Percentiles rank a stretch among this genome's conserved stretches.
Conservation (phyloP, 1,284 basidiomycete genomes). For the Phenoliferia sp. region DNA sequence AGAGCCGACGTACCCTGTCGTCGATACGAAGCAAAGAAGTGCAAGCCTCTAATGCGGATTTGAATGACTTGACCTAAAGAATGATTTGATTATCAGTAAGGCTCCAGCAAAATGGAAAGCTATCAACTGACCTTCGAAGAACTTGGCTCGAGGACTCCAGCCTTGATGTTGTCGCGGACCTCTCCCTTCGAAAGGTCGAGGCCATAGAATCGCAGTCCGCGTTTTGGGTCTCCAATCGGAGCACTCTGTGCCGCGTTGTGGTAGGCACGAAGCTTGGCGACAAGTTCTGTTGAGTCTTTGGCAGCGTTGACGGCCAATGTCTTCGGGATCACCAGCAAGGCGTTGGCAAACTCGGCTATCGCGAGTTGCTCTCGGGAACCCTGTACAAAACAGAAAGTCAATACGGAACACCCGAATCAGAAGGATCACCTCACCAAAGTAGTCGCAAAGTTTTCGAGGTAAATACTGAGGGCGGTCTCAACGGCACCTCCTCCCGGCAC, state of each 20-base stretch:
- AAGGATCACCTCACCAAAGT: slow-evolving; percentile 62
- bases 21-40: slow-evolving; percentile 93
- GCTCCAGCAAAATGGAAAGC: slow-evolving; percentile 36
- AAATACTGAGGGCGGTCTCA: slow-evolving; percentile 93
- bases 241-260: slow-evolving; percentile 91
- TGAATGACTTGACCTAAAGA: slow-evolving; percentile 68
- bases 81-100: background rate
- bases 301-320: slow-evolving; percentile 96
- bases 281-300: slow-evolving; percentile 95
- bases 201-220: slow-evolving; percentile 87
- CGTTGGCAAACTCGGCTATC: slow-evolving; percentile 94
- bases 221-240: slow-evolving; percentile 86
- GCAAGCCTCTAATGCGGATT: slow-evolving; percentile 94
- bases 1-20: slow-evolving; percentile 42
- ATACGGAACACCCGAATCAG: background rate
- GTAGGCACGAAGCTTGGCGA: slow-evolving; percentile 93
- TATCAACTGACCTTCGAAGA: slow-evolving; percentile 87
- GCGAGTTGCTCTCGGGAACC: slow-evolving; percentile 97
- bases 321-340: slow-evolving; percentile 92
- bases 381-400: slow-evolving; percentile 45
- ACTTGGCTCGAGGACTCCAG: slow-evolving; percentile 93
- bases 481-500: slow-evolving; percentile 98
- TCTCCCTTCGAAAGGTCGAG: slow-evolving; percentile 91
- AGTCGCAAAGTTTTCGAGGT: slow-evolving; percentile 98
- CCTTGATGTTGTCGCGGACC: slow-evolving; percentile 88